Evolutionary conservation across 2,329 filamentous ascomycete genomes (phyloP), one percentile per base, ranked within the genome.

Genomic region (Alternaria sp.): DNA sequence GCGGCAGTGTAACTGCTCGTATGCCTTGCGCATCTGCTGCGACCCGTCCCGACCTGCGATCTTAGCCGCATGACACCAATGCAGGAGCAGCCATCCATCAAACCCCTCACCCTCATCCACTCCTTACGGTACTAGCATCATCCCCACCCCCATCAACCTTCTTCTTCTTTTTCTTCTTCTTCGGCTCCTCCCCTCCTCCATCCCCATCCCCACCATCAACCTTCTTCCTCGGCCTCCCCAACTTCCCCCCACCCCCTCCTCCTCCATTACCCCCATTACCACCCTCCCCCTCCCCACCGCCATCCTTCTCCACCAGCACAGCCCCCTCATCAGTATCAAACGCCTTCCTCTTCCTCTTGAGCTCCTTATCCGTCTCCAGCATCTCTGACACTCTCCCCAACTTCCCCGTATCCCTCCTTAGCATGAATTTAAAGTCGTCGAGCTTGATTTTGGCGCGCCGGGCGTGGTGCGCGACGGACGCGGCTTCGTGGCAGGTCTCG

Each of bases 371-470:
- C 85, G 95, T 94, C 80, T 93, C 91, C 70, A 97, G 87, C 75
- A 97, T 88, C 82, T 97, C 94, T 78, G 93, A 89, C 58, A 98
- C 94, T 74, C 95, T 90, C 53, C 96, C 96, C 46, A 98, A 85
- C 78, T 97, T 96, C 63, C 88, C 85, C 9, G 92, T 90, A 75
- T 98, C 96, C 68, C 92, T 89, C 30, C 96, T 88, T 71, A 98
- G 88, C 43, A 94, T 93, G 81, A 97, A 99, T 76, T 96, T 94
- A 83, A 99, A 97, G 81, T 99, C 96, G 75, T 97, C 95, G 75
- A 97, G 92, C 80, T 99, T 99, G 82, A 99, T 94, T 83, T 99
- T 99, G 75, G 97, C 93, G 2, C 96, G 92, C 0, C 94, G 91
- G 3, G 92, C 90, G 80, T 97, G 93, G 79, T 92, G 90, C 1